Conservation (phyloP, 1,284 basidiomycete genomes). For the Austroboletus novae-zelandiae region DNA sequence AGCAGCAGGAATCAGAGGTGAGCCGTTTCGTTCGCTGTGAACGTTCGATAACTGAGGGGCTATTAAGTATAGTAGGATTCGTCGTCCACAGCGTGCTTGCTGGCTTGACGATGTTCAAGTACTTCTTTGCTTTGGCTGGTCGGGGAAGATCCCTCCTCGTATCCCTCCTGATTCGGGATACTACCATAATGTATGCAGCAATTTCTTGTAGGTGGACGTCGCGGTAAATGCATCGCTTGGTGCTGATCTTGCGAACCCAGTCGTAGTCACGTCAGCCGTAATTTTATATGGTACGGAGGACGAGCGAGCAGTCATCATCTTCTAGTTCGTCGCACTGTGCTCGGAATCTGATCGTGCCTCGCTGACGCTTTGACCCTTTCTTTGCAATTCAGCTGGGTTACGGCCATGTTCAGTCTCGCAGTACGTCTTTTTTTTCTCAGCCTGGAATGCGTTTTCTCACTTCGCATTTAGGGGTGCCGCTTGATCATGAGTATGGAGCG, state of each 20-base stretch:
- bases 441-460: neutral
- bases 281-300: constrained; percentile 9
- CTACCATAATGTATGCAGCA: constrained; percentile 11
- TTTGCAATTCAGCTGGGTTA: constrained; percentile 14
- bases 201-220: constrained; percentile 7
- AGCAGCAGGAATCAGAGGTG: constrained; percentile 8
- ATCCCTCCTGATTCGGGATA: constrained; percentile 22
- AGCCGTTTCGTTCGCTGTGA: neutral
- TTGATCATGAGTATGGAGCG: constrained; percentile 26
- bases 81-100: constrained; percentile 17
- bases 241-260: constrained; percentile 9
- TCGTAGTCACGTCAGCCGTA: constrained; percentile 6
- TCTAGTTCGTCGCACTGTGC: constrained; percentile 17
- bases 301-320: constrained; percentile 8
- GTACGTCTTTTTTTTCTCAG: constrained; percentile 8
- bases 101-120: constrained; percentile 20
- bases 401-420: constrained; percentile 9
- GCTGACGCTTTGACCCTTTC: constrained; percentile 3
- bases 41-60: neutral
- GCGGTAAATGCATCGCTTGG: neutral
- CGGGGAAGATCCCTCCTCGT: constrained; percentile 18
- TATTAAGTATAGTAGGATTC: constrained; percentile 13
- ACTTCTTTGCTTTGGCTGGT: constrained; percentile 9
- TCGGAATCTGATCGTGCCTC: neutral
- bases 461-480: constrained; percentile 14